phyloP scores from a whole-genome alignment of 1,284 basidiomycete species.

The Sporisorium iseilematis-ciliati region DNA sequence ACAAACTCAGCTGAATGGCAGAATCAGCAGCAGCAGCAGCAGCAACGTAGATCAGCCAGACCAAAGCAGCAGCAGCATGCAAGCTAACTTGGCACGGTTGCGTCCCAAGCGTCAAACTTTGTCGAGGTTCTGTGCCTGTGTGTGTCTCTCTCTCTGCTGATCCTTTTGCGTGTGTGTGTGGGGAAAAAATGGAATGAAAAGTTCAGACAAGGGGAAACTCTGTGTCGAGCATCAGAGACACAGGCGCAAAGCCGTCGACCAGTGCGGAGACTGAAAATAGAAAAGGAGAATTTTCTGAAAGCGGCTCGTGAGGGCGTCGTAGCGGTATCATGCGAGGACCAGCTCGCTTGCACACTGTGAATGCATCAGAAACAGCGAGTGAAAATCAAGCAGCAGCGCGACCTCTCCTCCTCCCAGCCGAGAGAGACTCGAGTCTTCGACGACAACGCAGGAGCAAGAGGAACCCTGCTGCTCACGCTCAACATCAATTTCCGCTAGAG shows the following conservation, averaged over 20 bases:
- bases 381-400: background rate
- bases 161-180: constrained; percentile 10
- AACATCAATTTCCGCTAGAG: background rate
- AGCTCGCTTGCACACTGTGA: constrained; percentile 2
- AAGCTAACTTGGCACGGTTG: too few relatives aligned
- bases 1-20: background rate
- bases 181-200: background rate
- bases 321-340: too few relatives aligned
- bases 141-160: constrained; percentile 5
- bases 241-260: background rate
- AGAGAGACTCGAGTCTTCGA: background rate
- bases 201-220: constrained; percentile 18
- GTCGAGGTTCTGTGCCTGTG: background rate
- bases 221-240: background rate
- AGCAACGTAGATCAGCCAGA: background rate
- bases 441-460: background rate
- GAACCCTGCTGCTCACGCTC: background rate
- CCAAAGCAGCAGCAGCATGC: too few relatives aligned
- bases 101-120: too few relatives aligned
- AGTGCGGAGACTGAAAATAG: constrained; percentile 1
- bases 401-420: background rate
- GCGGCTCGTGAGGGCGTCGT: background rate
- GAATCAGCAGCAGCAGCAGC: too few relatives aligned
- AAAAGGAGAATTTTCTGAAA: constrained; percentile 15
- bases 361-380: too few relatives aligned